Evolutionary conservation across 352 stramenopile genomes (phyloP).

Genomic region (Globisporangium okanoganense): DNA sequence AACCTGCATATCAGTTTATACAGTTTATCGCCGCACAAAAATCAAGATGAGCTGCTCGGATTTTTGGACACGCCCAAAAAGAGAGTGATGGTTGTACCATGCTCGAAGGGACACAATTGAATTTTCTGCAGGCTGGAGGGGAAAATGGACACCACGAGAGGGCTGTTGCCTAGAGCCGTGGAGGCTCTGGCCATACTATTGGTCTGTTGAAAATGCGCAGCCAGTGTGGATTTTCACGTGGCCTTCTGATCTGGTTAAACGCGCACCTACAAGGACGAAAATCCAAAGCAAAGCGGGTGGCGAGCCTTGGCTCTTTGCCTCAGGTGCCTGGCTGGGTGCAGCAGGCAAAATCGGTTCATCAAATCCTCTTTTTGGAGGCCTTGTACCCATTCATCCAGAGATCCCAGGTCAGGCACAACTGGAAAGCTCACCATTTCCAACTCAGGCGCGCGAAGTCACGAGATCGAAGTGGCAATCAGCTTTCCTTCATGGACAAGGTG

Average conservation of each 20-base stretch:
- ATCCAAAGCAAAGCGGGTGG: neutral
- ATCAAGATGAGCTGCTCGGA: slow-evolving; percentile 13
- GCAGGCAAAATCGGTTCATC: neutral
- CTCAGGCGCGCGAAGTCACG: neutral
- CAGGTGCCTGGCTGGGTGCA: neutral
- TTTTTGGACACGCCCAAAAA: slow-evolving; percentile 5
- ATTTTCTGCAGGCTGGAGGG: neutral
- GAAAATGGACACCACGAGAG: neutral
- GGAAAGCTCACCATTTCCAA: neutral
- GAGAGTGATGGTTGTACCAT: neutral
- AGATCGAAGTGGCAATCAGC: neutral
- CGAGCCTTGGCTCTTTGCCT: neutral
- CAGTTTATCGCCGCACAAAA: neutral
- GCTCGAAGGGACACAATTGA: slow-evolving; percentile 7
- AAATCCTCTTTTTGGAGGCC: too few relatives aligned
- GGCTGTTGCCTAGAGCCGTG: neutral
- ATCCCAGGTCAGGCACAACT: neutral
- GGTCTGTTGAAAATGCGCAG: neutral
- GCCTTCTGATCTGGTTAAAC: neutral
- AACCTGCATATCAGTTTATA: neutral
- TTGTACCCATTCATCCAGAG: neutral
- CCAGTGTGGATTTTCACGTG: neutral
- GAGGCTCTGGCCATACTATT: neutral
- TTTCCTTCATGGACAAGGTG: neutral
- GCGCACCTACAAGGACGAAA: neutral